Base-by-base conservation (phyloP, 768 basidiomycete genomes). In the Amanita fuliginea region DNA sequence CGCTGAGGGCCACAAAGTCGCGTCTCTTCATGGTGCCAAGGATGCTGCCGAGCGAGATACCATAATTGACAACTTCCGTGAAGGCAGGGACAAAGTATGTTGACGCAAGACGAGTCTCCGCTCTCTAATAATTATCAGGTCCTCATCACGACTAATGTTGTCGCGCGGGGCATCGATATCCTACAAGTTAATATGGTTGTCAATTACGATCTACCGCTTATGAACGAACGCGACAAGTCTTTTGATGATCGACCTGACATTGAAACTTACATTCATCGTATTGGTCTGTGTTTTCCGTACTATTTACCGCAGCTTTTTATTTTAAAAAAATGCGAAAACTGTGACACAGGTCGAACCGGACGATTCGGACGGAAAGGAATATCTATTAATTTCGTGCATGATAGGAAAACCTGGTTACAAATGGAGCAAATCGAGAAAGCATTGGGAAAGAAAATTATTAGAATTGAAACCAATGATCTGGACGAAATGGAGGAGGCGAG, bases 131-230 rank as follows among this genome's bases (percentile, higher is more conserved):
- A 35, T 10, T 22, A 41, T 14, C 22, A 76, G 74, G 76, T 78
- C 44, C 70, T 99, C 56, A 99, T 99, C 62, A 98, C 96, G 46
- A 99, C 96, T 34, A 99, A 99, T 66, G 96, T 99, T 60, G 87
- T 98, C 55, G 94, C 96, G 1, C 83, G 96, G 14, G 96, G 96
- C 37, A 98, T 99, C 69, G 96, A 99, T 59, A 96, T 99, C 60
- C 74, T 92, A 49, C 95, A 97, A 70, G 96, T 99, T 58, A 99
- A 97, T 73, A 93, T 99, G 93, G 95, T 98, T n/a, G 92, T 99
- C 65, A 98, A 98, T 68, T 99, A 98, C 61, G 94, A 97, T 61
- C 76, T 96, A 22, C 93, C 94, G 0, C 69, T 92, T 41, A 80
- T 88, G 77, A 83, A 80, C 56, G 86, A 88, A 58, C 80, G 85